Percentiles rank a stretch among this genome's conserved stretches.
phyloP scores from a whole-genome alignment of 441 rosid genomes.

The Euphorbia schlechtendalii region DNA sequence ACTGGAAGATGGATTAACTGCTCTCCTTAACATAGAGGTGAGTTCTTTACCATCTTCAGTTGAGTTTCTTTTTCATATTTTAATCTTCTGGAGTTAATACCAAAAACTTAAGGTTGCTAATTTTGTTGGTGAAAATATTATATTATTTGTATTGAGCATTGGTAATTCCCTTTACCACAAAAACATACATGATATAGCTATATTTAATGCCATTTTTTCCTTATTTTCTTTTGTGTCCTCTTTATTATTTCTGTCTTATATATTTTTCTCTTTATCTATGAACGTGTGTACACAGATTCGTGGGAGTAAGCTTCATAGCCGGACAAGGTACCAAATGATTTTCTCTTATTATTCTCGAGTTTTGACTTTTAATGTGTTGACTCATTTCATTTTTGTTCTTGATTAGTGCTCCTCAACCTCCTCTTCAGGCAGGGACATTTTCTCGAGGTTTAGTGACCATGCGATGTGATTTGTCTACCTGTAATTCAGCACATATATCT shows the following conservation, averaged over 20 bases:
- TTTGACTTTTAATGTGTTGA: no score
- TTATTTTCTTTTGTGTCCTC: not conserved
- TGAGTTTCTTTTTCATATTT: not conserved
- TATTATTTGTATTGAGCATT: not conserved
- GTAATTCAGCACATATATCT: constrained; percentile 84
- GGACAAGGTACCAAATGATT: constrained; percentile 73
- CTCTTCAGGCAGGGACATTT: constrained; percentile 96
- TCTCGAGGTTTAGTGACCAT: constrained; percentile 99
- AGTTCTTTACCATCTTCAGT: constrained; percentile 29
- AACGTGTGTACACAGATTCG: constrained; percentile 55
- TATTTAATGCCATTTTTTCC: not conserved
- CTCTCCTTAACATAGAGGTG: constrained; percentile 91
- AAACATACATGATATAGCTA: not conserved
- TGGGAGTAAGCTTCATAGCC: constrained; percentile 90
- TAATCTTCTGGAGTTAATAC: not conserved
- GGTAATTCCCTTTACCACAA: not conserved
- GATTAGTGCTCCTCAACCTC: constrained; percentile 95
- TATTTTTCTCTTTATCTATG: constrained; percentile 11
- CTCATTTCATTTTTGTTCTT: not conserved
- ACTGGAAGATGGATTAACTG: constrained; percentile 88
- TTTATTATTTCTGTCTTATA: not conserved
- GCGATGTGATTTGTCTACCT: constrained; percentile 92
- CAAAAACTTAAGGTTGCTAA: not conserved
- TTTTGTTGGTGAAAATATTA: not conserved
- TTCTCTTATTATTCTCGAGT: no score